Conservation (phyloP, 2,329 filamentous ascomycete genomes). For the Apiospora saccharicola region DNA sequence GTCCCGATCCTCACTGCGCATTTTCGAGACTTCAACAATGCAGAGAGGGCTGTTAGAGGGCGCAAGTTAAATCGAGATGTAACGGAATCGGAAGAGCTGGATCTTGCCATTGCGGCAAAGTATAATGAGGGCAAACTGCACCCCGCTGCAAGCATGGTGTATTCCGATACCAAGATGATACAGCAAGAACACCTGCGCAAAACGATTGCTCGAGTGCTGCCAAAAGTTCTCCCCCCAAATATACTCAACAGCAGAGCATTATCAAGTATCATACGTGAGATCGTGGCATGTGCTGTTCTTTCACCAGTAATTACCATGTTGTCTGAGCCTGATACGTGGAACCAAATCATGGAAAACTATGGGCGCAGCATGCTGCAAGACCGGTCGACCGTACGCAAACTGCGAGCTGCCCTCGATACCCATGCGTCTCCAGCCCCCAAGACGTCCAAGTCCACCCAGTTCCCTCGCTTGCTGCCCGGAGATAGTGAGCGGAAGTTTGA, state of each 20-base stretch:
- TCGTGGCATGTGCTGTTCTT: conserved; percentile 91
- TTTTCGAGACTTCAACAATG: conserved; percentile 88
- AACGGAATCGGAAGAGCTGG: conserved; percentile 95
- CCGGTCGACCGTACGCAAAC: conserved; percentile 89
- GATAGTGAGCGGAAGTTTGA: conserved; percentile 95
- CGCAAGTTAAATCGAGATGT: conserved; percentile 87
- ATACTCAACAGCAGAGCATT: conserved; percentile 84
- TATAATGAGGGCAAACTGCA: conserved; percentile 90
- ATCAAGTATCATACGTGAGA: conserved; percentile 81
- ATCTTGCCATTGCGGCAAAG: conserved; percentile 93
- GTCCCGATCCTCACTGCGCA: conserved; percentile 90
- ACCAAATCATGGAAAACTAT: conserved; percentile 91
- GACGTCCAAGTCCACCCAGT: conserved; percentile 68
- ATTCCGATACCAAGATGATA: conserved; percentile 81
- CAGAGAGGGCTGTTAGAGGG: conserved; percentile 85
- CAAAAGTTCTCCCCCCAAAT: conserved; percentile 74
- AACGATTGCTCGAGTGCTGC: conserved; percentile 75
- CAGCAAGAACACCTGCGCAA: conserved; percentile 90
- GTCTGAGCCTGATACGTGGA: conserved; percentile 95
- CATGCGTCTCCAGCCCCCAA: conserved; percentile 85
- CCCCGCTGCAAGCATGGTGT: conserved; percentile 81
- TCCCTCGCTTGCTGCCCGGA: conserved; percentile 79
- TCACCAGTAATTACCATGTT: conserved; percentile 81
- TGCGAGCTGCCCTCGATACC: conserved; percentile 90
- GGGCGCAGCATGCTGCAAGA: conserved; percentile 90